Base-by-base conservation (phyloP, 73 alveolate species). In the Loxodes magnus region DNA sequence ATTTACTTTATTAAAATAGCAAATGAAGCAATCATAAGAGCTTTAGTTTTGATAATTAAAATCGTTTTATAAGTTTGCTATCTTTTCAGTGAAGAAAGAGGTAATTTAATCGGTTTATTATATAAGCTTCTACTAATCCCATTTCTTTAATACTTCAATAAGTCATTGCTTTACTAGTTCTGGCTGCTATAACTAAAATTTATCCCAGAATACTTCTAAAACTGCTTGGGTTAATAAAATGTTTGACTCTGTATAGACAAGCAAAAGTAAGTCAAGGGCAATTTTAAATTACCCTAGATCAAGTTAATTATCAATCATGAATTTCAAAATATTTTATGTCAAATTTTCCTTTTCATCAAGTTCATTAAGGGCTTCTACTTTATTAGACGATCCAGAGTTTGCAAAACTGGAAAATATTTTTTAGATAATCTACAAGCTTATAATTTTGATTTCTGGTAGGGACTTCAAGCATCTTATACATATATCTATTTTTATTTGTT, bases 21-120 rank as follows among this genome's bases (percentile, higher is more conserved):
- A 55, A 50, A 80, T 68, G 27, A 80, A 69, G 56, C 87, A 77
- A 23, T 46, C 52, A 67, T 70, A 81, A 10, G 93, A 90, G 42
- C 81, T 90, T 4, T 35, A 37, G 4, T 83, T 54, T 35, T 80
- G 48, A 0, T 36, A 23, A n/a, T 43, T 23, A 54, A 78, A 62
- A 15, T 43, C 74, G 15, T 71, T 43, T 7, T 52, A 46, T 9
- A 59, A 58, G 22, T 33, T 41, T 5, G 81, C 60, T 30, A 80
- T 39, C 36, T 74, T 68, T 30, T 85, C 84, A 22, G 41, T 55
- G 67, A 75, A 85, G 53, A 85, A 70, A 17, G 50, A 41, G 77
- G 77, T 34, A 57, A 65, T 34, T 62, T 54, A 1, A 43, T 41
- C 10, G 43, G 48, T 43, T 36, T 31, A 46, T 56, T 20, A 9